phyloP scores from a whole-genome alignment of 148 eudicot genomes.

The Heliosperma pusillum region DNA sequence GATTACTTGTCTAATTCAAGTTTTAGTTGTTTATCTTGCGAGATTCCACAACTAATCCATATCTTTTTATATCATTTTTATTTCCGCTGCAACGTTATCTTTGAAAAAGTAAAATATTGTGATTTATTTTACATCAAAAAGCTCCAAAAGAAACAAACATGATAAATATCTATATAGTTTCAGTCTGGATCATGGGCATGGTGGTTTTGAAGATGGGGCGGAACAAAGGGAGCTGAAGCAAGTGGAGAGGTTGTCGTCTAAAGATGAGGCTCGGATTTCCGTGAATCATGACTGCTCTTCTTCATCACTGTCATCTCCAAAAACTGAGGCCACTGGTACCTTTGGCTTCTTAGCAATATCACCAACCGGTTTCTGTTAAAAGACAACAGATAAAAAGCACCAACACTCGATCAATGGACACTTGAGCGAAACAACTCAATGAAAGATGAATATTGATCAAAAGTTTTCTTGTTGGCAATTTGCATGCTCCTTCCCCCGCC shows the following conservation, averaged over 20 bases:
- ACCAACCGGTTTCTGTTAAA: slow-evolving; percentile 39
- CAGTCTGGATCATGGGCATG: neutral
- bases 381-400: slow-evolving; percentile 10
- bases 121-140: no score
- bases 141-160: neutral
- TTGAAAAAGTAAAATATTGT: no score
- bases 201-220: neutral
- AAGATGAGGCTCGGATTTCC: neutral
- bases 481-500: no score
- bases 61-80: no score
- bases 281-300: slow-evolving; percentile 43
- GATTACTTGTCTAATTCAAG: no score
- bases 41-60: no score
- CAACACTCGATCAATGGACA: neutral
- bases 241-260: neutral
- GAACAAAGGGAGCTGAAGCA: neutral
- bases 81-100: no score
- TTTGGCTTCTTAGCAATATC: slow-evolving; percentile 74
- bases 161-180: neutral
- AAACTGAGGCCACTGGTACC: slow-evolving; percentile 59
- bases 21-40: no score
- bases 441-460: neutral
- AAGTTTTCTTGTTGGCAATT: no score
- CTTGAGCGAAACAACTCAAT: neutral
- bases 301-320: slow-evolving; percentile 75